Evolutionary conservation across 139 green algal species (phyloP).

Genomic region (Micractinium conductrix): DNA sequence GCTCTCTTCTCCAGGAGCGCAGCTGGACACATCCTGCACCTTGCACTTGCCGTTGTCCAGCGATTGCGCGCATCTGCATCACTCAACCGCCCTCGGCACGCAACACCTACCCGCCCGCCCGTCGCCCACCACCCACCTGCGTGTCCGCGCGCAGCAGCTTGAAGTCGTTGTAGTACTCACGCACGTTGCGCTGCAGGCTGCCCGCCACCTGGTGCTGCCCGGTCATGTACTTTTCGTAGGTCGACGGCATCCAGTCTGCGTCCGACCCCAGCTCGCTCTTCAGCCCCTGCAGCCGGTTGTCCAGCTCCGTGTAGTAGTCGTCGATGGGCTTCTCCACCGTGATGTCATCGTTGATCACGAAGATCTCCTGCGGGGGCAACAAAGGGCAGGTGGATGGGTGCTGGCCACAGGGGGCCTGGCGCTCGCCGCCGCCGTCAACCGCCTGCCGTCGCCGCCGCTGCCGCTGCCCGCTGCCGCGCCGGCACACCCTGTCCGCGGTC

Average conservation of each 20-base stretch:
- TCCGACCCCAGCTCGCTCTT: slow-evolving; percentile 14
- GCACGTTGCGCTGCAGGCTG: slow-evolving; percentile 34
- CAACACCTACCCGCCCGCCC: background rate
- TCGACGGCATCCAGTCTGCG: slow-evolving; percentile 35
- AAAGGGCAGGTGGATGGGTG: no score
- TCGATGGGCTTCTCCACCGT: slow-evolving; percentile 40
- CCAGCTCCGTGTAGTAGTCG: slow-evolving; percentile 40
- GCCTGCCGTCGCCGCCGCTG: slow-evolving; percentile 8
- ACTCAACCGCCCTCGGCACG: background rate
- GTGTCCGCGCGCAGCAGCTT: slow-evolving; percentile 40
- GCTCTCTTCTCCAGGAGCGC: no score
- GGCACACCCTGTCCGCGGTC: no score
- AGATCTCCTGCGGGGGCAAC: slow-evolving; percentile 41
- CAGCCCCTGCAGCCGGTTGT: slow-evolving; percentile 32
- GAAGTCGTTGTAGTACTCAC: slow-evolving; percentile 45
- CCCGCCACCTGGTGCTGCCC: slow-evolving; percentile 21
- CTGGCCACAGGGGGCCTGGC: no score
- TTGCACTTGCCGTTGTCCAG: no score
- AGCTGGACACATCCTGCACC: no score
- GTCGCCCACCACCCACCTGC: slow-evolving; percentile 37
- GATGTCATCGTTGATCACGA: slow-evolving; percentile 42
- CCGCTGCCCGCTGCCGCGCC: background rate
- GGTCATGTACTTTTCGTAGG: slow-evolving; percentile 45
- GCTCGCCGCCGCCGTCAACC: no score
- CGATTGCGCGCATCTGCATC: background rate